Evolutionary conservation across 2,329 filamentous ascomycete species (phyloP).

Genomic region (Acephala macrosclerotiorum): DNA sequence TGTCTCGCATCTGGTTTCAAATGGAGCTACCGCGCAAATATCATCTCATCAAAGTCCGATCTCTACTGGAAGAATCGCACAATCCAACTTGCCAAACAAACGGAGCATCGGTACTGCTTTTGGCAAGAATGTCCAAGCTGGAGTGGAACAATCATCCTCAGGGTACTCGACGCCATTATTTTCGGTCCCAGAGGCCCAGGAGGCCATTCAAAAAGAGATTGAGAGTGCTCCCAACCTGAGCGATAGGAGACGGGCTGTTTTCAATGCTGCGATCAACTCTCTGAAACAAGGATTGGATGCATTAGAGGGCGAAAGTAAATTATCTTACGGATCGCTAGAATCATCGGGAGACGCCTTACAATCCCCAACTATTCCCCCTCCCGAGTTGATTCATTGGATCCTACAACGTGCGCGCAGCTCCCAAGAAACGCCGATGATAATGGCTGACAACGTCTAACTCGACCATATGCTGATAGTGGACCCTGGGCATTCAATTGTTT

Average conservation of each 20-base stretch:
- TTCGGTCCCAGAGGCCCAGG: not conserved
- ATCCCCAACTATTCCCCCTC: not conserved
- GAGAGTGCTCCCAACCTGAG: not conserved
- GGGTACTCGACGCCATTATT: not conserved
- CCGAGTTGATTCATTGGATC: not conserved
- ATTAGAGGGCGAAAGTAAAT: not conserved
- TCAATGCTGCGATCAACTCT: constrained; percentile 3
- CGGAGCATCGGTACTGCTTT: not conserved
- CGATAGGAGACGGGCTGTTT: not conserved
- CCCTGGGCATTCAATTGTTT: not conserved
- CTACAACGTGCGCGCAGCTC: not conserved
- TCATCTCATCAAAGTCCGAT: not conserved
- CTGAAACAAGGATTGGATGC: not conserved
- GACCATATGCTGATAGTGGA: not conserved
- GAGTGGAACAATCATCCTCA: not conserved
- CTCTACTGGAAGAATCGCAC: not conserved
- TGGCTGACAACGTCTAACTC: not conserved
- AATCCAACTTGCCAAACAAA: not conserved
- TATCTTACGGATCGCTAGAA: not conserved
- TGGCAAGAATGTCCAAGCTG: not conserved
- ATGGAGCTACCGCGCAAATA: not conserved
- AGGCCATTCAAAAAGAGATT: not conserved
- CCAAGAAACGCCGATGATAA: not conserved
- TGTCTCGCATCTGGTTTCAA: not conserved
- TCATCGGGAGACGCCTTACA: not conserved